These are phyloP conservation scores for Excoecaria agallocha DNA, from an alignment of 345 rosid genomes.

Conservation along the genomic window DNA sequence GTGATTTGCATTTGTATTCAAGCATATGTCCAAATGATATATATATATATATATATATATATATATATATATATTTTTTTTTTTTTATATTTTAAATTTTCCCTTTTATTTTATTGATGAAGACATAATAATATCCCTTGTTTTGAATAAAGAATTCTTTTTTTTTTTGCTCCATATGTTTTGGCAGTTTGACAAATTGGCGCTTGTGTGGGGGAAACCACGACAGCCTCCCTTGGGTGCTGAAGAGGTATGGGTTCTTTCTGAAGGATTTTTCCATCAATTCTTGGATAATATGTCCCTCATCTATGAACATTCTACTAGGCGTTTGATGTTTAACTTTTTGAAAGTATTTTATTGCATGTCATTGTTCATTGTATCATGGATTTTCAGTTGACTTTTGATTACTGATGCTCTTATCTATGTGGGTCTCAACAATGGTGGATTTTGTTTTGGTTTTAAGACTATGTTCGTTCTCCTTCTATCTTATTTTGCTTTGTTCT, in stretches of 20 bases:
- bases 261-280: background rate
- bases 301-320: background rate
- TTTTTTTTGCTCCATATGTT: conserved; percentile 7
- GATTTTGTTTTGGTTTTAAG: background rate
- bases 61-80: background rate
- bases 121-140: background rate
- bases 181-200: conserved; percentile 70
- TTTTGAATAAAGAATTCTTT: background rate
- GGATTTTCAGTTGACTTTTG: background rate
- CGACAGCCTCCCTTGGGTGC: conserved; percentile 69
- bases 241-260: conserved; percentile 58
- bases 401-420: too few relatives aligned
- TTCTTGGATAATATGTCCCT: background rate
- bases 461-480: background rate
- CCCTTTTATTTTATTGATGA: background rate
- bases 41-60: background rate
- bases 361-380: background rate
- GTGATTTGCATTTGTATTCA: background rate
- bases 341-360: background rate
- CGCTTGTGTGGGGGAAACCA: conserved; percentile 92
- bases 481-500: background rate
- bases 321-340: background rate
- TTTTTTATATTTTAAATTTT: background rate
- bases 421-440: background rate
- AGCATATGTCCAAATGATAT: too few relatives aligned